Percentiles rank a stretch among this genome's conserved stretches.
Evolutionary conservation across 805 yeast genomes (phyloP).

Genomic region (Jamesozyma jinghongensis): DNA sequence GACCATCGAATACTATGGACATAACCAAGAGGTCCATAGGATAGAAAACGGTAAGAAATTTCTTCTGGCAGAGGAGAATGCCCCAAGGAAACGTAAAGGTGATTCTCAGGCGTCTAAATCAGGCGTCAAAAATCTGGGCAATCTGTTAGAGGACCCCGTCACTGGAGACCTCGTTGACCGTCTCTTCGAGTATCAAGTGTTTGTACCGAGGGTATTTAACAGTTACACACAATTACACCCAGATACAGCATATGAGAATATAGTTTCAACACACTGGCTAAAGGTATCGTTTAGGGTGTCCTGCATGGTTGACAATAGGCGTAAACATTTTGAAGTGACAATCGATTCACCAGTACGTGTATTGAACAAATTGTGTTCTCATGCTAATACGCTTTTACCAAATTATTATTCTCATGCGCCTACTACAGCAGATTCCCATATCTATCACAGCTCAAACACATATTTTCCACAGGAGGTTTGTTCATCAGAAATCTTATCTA

Average conservation of each 20-base stretch:
- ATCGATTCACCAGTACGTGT: slow-evolving; percentile 90
- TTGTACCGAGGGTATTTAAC: slow-evolving; percentile 59
- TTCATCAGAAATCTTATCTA: slow-evolving; percentile 42
- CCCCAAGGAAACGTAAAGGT: slow-evolving; percentile 30
- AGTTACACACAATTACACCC: slow-evolving; percentile 60
- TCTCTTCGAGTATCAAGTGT: slow-evolving; percentile 76
- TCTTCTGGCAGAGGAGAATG: slow-evolving; percentile 69
- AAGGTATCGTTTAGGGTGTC: slow-evolving; percentile 77
- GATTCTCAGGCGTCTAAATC: slow-evolving; percentile 15
- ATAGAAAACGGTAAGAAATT: slow-evolving; percentile 79
- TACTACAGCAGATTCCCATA: slow-evolving; percentile 5
- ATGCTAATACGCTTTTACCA: slow-evolving; percentile 67
- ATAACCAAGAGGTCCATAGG: slow-evolving; percentile 75
- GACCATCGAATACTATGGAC: slow-evolving; percentile 73
- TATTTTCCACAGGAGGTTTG: slow-evolving; percentile 32
- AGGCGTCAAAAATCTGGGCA: slow-evolving; percentile 32
- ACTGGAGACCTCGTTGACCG: slow-evolving; percentile 54
- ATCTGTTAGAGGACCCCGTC: slow-evolving; percentile 31
- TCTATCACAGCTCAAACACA: slow-evolving; percentile 30
- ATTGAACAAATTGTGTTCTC: slow-evolving; percentile 65
- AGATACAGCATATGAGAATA: slow-evolving; percentile 67
- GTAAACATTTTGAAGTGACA: slow-evolving; percentile 84
- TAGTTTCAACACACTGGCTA: slow-evolving; percentile 90
- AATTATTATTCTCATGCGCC: slow-evolving; percentile 37
- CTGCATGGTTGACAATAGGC: slow-evolving; percentile 46